phyloP scores from a whole-genome alignment of 352 stramenopile genomes.

The Vaucheria bursata region DNA sequence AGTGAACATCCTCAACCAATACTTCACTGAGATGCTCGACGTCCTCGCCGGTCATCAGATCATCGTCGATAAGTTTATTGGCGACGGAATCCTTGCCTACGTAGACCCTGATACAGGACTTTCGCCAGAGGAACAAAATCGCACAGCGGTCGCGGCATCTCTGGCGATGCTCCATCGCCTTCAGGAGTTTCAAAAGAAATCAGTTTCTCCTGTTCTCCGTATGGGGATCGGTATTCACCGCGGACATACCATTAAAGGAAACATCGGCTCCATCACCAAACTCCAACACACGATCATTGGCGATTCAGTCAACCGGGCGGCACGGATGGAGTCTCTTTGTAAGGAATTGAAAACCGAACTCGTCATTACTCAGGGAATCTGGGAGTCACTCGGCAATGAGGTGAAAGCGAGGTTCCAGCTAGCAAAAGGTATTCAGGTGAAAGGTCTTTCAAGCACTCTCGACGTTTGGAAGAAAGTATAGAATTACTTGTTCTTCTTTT shows the following conservation, averaged over 20 bases:
- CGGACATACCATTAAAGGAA: background rate
- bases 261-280: background rate
- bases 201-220: background rate
- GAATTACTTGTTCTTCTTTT: too few species aligned
- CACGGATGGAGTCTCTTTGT: background rate
- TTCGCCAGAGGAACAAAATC: background rate
- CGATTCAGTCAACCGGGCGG: background rate
- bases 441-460: too few species aligned
- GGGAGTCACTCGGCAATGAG: background rate
- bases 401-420: too few species aligned
- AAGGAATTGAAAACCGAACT: background rate
- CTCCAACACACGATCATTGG: conserved; percentile 5
- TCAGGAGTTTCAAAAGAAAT: background rate
- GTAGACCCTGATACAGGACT: too few species aligned
- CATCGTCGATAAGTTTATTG: background rate
- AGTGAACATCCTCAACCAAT: background rate
- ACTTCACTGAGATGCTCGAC: background rate
- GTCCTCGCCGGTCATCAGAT: background rate
- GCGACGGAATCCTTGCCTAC: background rate
- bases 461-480: too few species aligned
- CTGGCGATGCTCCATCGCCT: background rate
- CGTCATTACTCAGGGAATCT: background rate
- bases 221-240: background rate
- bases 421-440: too few species aligned
- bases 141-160: background rate